Conservation (phyloP, 73 alveolate genomes). For the Symbiodinium pilosum region DNA sequence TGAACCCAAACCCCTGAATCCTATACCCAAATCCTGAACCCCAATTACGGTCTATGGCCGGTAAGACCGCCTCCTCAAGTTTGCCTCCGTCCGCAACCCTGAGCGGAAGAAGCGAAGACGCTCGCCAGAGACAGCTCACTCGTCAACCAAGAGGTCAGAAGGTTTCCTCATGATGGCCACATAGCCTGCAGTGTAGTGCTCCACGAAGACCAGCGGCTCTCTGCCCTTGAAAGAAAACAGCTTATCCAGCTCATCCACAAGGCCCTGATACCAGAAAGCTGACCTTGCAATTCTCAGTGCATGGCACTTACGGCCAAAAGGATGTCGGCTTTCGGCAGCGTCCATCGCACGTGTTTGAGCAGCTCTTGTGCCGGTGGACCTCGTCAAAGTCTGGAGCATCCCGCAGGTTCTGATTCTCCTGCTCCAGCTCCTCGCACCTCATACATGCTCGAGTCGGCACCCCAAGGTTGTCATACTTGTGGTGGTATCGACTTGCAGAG, state of each 20-base stretch:
- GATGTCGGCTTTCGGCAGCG: too few relatives aligned
- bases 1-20: too few relatives aligned
- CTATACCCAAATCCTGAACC: too few relatives aligned
- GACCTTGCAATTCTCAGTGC: not conserved
- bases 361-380: too few relatives aligned
- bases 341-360: too few relatives aligned
- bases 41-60: too few relatives aligned
- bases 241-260: not conserved
- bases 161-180: not conserved
- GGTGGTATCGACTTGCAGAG: constrained; percentile 10
- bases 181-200: constrained; percentile 7
- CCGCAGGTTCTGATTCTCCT: too few relatives aligned
- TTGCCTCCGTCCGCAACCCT: not conserved
- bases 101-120: not conserved
- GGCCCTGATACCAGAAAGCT: not conserved
- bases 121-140: not conserved
- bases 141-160: not conserved
- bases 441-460: not conserved
- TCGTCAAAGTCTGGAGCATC: too few relatives aligned
- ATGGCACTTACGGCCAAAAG: too few relatives aligned
- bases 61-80: not conserved
- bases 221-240: not conserved
- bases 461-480: not conserved
- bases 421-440: too few relatives aligned
- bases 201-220: constrained; percentile 2